Conservation (phyloP, 2,329 filamentous ascomycete species). For the Esteya vermicola region DNA sequence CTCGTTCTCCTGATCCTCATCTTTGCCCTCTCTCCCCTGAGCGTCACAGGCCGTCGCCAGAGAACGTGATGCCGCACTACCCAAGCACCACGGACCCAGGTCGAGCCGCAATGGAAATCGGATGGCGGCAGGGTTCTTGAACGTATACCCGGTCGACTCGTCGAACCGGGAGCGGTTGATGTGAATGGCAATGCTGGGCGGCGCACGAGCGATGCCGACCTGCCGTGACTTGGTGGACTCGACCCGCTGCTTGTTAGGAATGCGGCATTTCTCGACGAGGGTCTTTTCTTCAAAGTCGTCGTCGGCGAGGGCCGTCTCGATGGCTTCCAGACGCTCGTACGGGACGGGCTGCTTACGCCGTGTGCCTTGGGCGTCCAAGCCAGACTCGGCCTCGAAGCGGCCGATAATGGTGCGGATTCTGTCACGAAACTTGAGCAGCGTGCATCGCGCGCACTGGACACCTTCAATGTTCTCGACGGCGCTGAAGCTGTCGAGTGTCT, state of each 20-base stretch:
- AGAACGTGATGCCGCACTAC: slow-evolving; percentile 29
- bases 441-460: slow-evolving; percentile 86
- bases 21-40: slow-evolving; percentile 13
- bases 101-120: slow-evolving; percentile 62
- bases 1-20: slow-evolving; percentile 9
- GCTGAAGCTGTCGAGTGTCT: slow-evolving; percentile 74
- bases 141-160: slow-evolving; percentile 61
- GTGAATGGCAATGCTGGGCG: slow-evolving; percentile 69
- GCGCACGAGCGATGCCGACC: slow-evolving; percentile 69
- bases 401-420: slow-evolving; percentile 33
- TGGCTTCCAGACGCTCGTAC: slow-evolving; percentile 43
- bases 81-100: slow-evolving; percentile 73
- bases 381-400: slow-evolving; percentile 17
- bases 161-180: slow-evolving; percentile 89
- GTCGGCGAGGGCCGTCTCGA: slow-evolving; percentile 59
- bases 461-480: slow-evolving; percentile 74
- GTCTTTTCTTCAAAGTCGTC: slow-evolving; percentile 67
- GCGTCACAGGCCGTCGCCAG: no score
- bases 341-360: slow-evolving; percentile 27
- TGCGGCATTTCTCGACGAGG: slow-evolving; percentile 48
- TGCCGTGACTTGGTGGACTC: slow-evolving; percentile 80
- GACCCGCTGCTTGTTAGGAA: slow-evolving; percentile 51
- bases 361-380: slow-evolving; percentile 21
- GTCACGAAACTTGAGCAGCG: slow-evolving; percentile 45
- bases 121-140: slow-evolving; percentile 73